Percentiles rank a stretch among this genome's conserved stretches.
Conservation (phyloP, 2,329 filamentous ascomycete genomes). For the Passalora sequoiae region DNA sequence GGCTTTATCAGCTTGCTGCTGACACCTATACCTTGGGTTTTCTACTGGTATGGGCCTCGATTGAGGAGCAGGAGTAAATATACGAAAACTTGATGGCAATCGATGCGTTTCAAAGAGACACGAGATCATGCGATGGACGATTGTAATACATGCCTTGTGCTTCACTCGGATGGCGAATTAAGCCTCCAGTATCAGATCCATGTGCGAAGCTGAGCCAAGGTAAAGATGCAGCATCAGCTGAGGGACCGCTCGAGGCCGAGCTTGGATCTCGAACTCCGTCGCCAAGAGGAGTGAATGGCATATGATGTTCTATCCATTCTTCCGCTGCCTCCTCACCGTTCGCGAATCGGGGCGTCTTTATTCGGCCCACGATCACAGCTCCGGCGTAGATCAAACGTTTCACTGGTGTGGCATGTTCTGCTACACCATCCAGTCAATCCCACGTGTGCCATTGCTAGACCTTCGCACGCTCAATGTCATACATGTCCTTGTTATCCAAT, state of each 20-base stretch:
- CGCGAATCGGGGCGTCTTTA: conserved; percentile 41
- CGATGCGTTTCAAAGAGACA: conserved; percentile 42
- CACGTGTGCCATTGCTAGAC: conserved; percentile 57
- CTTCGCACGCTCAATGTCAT: conserved; percentile 52
- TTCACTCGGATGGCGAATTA: conserved; percentile 45
- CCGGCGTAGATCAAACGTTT: conserved; percentile 57
- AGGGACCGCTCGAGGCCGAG: conserved; percentile 41
- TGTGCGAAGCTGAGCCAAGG: conserved; percentile 48
- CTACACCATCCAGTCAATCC: conserved; percentile 48
- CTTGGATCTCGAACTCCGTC: conserved; percentile 33
- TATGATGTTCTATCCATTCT: conserved; percentile 45
- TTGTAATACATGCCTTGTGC: conserved; percentile 50
- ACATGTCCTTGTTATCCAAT: conserved; percentile 60
- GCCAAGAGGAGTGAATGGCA: conserved; percentile 34
- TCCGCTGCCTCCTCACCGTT: conserved; percentile 44
- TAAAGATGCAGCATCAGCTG: conserved; percentile 43
- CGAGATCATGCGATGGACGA: conserved; percentile 45
- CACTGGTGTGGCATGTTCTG: conserved; percentile 47
- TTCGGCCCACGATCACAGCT: conserved; percentile 47
- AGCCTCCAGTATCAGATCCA: conserved; percentile 48
- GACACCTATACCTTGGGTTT: conserved; percentile 29
- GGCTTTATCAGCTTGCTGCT: conserved; percentile 33
- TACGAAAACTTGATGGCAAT: conserved; percentile 7
- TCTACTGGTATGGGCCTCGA: conserved; percentile 19
- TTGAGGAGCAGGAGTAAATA: conserved; percentile 13